Evolutionary conservation across 1,284 basidiomycete species (phyloP).

Genomic region (Microbotryum silenes-acaulis): DNA sequence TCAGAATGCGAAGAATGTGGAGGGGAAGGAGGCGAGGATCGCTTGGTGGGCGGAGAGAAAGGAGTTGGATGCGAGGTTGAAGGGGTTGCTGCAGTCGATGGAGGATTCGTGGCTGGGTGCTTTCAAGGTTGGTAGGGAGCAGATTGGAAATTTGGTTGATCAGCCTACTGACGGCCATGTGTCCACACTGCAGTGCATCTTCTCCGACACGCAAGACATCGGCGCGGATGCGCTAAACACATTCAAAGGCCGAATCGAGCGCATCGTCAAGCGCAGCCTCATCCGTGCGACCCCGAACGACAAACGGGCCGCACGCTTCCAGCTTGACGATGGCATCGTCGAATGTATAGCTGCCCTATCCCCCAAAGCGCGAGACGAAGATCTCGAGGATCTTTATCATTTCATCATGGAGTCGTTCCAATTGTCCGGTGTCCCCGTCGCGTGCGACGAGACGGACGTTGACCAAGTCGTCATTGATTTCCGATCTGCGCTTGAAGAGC

Average conservation of each 20-base stretch:
- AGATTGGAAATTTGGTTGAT: slow-evolving; percentile 47
- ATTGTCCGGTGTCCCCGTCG: slow-evolving; percentile 80
- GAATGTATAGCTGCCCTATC: slow-evolving; percentile 77
- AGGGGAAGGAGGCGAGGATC: slow-evolving; percentile 45
- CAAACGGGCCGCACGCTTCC: slow-evolving; percentile 51
- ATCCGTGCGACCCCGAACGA: slow-evolving; percentile 50
- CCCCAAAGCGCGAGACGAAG: slow-evolving; percentile 77
- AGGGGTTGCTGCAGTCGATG: slow-evolving; percentile 68
- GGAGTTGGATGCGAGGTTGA: slow-evolving; percentile 66
- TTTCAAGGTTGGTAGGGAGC: slow-evolving; percentile 67
- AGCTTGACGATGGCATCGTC: slow-evolving; percentile 62
- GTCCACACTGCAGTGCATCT: slow-evolving; percentile 48
- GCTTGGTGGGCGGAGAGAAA: slow-evolving; percentile 80
- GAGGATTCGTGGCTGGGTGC: slow-evolving; percentile 96
- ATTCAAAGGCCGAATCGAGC: slow-evolving; percentile 61
- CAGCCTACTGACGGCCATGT: slow-evolving; percentile 40
- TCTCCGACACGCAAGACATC: slow-evolving; percentile 47
- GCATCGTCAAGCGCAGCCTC: slow-evolving; percentile 59
- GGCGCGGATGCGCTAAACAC: slow-evolving; percentile 36
- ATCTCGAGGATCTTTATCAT: slow-evolving; percentile 88
- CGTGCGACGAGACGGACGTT: slow-evolving; percentile 85
- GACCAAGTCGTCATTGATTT: slow-evolving; percentile 68
- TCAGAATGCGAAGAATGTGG: slow-evolving; percentile 62
- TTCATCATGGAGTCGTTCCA: slow-evolving; percentile 91
- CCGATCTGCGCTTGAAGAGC: slow-evolving; percentile 41